phyloP scores from a whole-genome alignment of 495 filamentous ascomycete genomes.

The Lophium mytilinum region DNA sequence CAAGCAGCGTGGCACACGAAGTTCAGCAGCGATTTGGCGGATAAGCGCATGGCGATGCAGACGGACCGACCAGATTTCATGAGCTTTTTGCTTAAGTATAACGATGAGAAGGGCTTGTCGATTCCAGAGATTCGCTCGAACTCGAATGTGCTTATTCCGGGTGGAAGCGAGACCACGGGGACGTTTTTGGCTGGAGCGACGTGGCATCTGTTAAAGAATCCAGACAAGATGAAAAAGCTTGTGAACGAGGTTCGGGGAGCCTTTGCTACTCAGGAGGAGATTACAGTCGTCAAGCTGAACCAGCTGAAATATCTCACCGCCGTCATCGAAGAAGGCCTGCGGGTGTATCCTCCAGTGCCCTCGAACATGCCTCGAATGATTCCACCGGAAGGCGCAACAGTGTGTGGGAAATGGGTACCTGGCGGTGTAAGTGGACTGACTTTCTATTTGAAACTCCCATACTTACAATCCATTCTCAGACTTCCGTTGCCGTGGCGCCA shows the following conservation, averaged over 20 bases:
- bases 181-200: neutral
- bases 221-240: neutral
- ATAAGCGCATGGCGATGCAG: neutral
- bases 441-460: neutral
- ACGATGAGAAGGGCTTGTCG: neutral
- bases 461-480: neutral
- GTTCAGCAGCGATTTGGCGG: neutral
- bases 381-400: slow-evolving; percentile 16
- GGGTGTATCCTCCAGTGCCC: neutral
- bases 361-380: neutral
- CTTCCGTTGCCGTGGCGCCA: neutral
- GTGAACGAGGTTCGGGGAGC: neutral
- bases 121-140: neutral
- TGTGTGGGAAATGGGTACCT: slow-evolving; percentile 22
- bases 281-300: neutral
- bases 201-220: neutral
- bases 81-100: neutral
- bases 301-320: neutral
- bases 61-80: slow-evolving; percentile 2
- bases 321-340: neutral
- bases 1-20: slow-evolving; percentile 1
- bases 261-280: neutral
- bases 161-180: neutral
- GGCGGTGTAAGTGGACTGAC: slow-evolving; percentile 16
- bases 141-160: neutral